These are phyloP conservation scores for Fusarium sp. DNA, from an alignment of 2,329 filamentous ascomycete genomes.

Conservation along the genomic window DNA sequence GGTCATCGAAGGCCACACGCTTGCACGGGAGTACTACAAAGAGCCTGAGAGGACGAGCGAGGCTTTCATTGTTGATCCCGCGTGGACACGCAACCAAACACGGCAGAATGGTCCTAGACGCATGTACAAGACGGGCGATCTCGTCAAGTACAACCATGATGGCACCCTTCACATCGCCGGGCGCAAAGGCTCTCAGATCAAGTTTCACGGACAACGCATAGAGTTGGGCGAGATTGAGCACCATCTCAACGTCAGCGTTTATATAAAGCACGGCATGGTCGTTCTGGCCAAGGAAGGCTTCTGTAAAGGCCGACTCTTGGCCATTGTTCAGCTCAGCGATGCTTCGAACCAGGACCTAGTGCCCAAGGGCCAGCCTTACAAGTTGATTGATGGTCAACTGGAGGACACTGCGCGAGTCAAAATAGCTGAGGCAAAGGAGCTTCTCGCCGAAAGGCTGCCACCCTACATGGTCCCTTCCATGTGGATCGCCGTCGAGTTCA, in stretches of 20 bases:
- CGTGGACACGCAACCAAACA: conserved; percentile 15
- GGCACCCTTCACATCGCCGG: conserved; percentile 42
- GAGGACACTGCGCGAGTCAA: neutral
- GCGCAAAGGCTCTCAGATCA: conserved; percentile 48
- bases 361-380: conserved; percentile 13
- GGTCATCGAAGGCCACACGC: conserved; percentile 51
- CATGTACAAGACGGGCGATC: conserved; percentile 42
- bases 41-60: conserved; percentile 48
- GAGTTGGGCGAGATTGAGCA: conserved; percentile 50
- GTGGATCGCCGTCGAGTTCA: conserved; percentile 34
- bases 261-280: conserved; percentile 40
- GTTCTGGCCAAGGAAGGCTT: conserved; percentile 27
- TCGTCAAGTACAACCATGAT: conserved; percentile 44
- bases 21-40: conserved; percentile 64
- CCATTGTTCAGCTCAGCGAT: conserved; percentile 25
- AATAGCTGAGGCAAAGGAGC: conserved; percentile 21
- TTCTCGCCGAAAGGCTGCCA: conserved; percentile 31
- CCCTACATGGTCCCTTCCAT: conserved; percentile 40
- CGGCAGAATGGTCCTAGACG: neutral
- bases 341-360: conserved; percentile 15
- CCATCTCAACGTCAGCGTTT: conserved; percentile 34
- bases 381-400: conserved; percentile 17
- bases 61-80: conserved; percentile 42
- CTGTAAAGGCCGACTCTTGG: conserved; percentile 29
- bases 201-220: conserved; percentile 50